Conservation (phyloP, 1,284 basidiomycete species). For the Pseudozyma pruni region DNA sequence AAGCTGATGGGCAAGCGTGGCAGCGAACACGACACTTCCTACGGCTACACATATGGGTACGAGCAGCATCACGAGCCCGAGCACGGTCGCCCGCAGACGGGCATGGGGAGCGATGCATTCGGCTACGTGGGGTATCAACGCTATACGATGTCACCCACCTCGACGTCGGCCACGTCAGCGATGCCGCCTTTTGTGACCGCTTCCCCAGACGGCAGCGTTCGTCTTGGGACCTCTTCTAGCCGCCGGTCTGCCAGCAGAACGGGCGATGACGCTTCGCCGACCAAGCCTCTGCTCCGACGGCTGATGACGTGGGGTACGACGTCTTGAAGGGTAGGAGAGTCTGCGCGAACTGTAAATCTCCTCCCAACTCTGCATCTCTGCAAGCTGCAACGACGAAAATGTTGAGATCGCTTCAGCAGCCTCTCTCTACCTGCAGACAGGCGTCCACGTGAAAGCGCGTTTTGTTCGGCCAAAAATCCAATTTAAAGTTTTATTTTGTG, state of each 20-base stretch:
- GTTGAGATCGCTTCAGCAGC: too few relatives aligned
- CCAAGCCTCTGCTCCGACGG: constrained; percentile 33
- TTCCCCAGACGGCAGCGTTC: neutral
- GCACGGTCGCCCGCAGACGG: neutral
- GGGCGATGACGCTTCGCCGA: constrained; percentile 12
- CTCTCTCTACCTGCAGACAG: too few relatives aligned
- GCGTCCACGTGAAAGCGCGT: constrained; percentile 5
- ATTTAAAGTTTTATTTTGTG: too few relatives aligned
- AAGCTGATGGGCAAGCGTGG: constrained; percentile 30
- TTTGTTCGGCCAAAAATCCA: too few relatives aligned
- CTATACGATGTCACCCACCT: neutral
- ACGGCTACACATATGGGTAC: neutral
- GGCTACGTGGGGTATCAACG: neutral
- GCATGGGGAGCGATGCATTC: neutral
- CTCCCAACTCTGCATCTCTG: too few relatives aligned
- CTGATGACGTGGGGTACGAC: constrained; percentile 34
- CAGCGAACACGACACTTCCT: neutral
- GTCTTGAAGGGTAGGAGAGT: too few relatives aligned
- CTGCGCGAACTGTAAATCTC: too few relatives aligned
- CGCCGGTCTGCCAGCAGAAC: constrained; percentile 8
- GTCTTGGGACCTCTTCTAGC: constrained; percentile 2
- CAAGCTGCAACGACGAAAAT: too few relatives aligned
- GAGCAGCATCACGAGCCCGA: neutral
- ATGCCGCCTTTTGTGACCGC: neutral
- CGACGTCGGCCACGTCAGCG: neutral